Base-by-base conservation (phyloP, 2,329 filamentous ascomycete species). In the Arachnomyces sp. region DNA sequence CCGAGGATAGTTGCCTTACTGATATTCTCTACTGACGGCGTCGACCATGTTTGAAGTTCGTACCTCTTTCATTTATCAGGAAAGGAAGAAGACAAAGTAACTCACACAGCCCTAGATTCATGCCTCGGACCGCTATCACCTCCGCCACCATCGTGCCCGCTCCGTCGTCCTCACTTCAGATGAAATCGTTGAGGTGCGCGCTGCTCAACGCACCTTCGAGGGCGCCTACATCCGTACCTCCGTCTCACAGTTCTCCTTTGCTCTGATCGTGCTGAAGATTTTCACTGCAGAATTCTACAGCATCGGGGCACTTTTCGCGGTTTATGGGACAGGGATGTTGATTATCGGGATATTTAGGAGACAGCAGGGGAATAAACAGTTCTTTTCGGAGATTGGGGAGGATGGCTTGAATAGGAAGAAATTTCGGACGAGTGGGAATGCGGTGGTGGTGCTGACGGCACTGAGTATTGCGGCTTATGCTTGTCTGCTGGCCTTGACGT, bases 241-340 rank as follows among this genome's bases (percentile, higher is more conserved):
- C 2, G 78, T 98, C 14, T 86, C 86, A 3, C 89, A 96, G 57
- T 96, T 96, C 69, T 90, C 85, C 42, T 96, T 98, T 63, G 82
- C 90, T 14, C 80, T 98, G 36, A 82, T 98, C 47, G 86, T 98
- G 38, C 78, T 95, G 51, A 95, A 93, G 68, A 93, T 98, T 63
- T 96, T 98, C 69, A 95, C 88, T 7, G 77, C 82, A 38, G 92
- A 96, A 59, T 96, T 98, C 71, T 96, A 96, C 66, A 80, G 84
- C 51, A 95, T 95, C 47, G 92, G 92, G n/a, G 92, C 92, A 5
- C 73, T 98, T 25, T 95, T 95, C 60, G 89, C 92, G 32, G 81
- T 87, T 36, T 96, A 96, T 57, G 92, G 90, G 9, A 80, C 82
- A 3, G 86, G 86, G 5, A 77, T 98, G 35, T 71, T 96, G 57